Evolutionary conservation across 2,329 filamentous ascomycete species (phyloP), one percentile per base, ranked within the genome.

Genomic region (Ophiostoma novo-ulmi): DNA sequence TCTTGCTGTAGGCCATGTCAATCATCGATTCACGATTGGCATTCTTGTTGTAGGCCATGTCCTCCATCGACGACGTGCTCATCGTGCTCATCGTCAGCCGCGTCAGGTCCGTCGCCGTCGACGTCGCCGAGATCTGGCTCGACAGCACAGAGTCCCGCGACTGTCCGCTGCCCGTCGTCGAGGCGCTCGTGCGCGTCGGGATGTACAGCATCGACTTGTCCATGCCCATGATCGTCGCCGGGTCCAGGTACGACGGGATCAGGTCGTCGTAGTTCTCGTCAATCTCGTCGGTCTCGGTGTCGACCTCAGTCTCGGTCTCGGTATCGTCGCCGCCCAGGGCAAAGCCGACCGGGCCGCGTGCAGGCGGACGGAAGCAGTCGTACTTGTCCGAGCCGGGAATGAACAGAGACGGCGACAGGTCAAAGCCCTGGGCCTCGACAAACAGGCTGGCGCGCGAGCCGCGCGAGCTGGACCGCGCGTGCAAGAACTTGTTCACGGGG

Each of bases 401-500:
- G 68, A 89, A 80, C n/a, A 89, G 80, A 3, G 85, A 85, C 0
- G 88, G 87, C 8, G 87, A 89, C 44, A 89, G 78, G 61, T 81
- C 82, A 75, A 88, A 88, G 17, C 84, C 85, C 70, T 88, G 84
- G 0, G 83, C 84, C 76, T 89, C 87, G 74, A 84, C 84, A 76
- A 86, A 88, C 75, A 82, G 87, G 1, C 83, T 85, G 0, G 82
- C 81, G 17, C 82, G 80, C 3, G 87, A 86, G 79, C 78, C 31
- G 31, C 31, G 71, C 38, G 71, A 72, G 55, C 58, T 36, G 26
- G 39, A 7, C 39, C 66, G 68, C 80, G 68, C 81, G 80, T 82
- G 80, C 72, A 77, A 76, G 69, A 74, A 76, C 67, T 73, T 77
- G 52, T 64, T 64, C 35, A 68, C 67, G 0, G 58, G 69, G 3